Evolutionary conservation across 257 asterid genomes (phyloP).

Genomic region (Datura wrightii): DNA sequence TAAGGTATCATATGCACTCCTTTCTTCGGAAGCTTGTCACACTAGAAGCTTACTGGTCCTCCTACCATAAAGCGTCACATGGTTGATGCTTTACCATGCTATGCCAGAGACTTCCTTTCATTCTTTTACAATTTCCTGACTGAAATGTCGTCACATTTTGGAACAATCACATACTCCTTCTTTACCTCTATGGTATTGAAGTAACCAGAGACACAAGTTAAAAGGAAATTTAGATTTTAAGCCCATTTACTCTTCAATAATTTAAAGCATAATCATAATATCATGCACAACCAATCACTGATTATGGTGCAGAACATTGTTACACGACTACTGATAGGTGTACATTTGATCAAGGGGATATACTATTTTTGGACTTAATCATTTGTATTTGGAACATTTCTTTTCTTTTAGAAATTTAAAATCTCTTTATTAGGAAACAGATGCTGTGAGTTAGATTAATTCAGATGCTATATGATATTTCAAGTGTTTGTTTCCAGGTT

Average conservation of each 20-base stretch:
- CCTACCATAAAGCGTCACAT: too few relatives aligned
- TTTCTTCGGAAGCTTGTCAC: too few relatives aligned
- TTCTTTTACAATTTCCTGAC: background rate
- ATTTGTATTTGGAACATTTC: background rate
- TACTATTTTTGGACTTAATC: background rate
- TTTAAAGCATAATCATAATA: background rate
- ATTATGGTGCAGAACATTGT: background rate
- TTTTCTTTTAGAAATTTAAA: background rate
- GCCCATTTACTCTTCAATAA: too few relatives aligned
- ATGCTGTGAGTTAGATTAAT: background rate
- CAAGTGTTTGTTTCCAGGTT: slow-evolving; percentile 42
- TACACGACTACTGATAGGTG: background rate
- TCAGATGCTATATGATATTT: slow-evolving; percentile 1
- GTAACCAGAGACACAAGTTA: background rate
- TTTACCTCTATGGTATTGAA: background rate
- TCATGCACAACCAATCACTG: background rate
- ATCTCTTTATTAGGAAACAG: background rate
- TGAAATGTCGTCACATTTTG: background rate
- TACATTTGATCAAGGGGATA: background rate
- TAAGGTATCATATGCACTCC: too few relatives aligned
- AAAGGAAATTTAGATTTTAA: background rate
- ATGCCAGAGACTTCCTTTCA: background rate
- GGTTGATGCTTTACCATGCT: too few relatives aligned
- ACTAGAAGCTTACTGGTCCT: too few relatives aligned
- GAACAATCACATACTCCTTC: background rate